These are phyloP conservation scores for Pseudogymnoascus sp. DNA, from an alignment of 2,329 filamentous ascomycete species.

Conservation along the genomic window DNA sequence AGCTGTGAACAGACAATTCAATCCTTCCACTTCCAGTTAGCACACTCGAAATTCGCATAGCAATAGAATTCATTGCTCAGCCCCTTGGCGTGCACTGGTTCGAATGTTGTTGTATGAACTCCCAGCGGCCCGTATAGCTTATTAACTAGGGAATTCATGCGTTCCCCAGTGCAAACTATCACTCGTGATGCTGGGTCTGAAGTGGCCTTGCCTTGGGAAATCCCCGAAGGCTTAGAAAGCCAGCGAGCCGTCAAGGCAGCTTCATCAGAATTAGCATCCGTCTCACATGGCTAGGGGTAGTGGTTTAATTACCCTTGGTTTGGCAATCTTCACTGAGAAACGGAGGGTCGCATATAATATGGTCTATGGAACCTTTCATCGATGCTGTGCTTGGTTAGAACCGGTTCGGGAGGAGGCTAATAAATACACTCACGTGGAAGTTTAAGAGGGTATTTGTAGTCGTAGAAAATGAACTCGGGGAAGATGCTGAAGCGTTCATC, in stretches of 20 bases:
- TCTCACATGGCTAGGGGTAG: not conserved
- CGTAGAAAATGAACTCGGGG: conserved; percentile 65
- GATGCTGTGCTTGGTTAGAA: conserved; percentile 29
- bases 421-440: conserved; percentile 42
- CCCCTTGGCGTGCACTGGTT: conserved; percentile 60
- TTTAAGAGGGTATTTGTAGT: conserved; percentile 60
- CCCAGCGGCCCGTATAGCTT: conserved; percentile 61
- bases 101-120: conserved; percentile 56
- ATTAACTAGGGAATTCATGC: conserved; percentile 56
- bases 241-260: conserved; percentile 68
- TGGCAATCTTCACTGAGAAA: conserved; percentile 76
- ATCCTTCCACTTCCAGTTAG: conserved; percentile 37
- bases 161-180: conserved; percentile 69
- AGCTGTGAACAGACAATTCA: not conserved
- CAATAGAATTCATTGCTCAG: conserved; percentile 75
- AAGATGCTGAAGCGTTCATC: conserved; percentile 68
- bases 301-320: conserved; percentile 50
- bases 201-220: not conserved
- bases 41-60: conserved; percentile 68
- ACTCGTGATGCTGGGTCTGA: conserved; percentile 27
- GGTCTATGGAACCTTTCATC: conserved; percentile 57
- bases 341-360: conserved; percentile 68
- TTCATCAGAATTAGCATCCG: conserved; percentile 25
- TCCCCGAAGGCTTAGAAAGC: conserved; percentile 44
- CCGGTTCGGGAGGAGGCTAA: not conserved